Percentiles rank a stretch among this genome's conserved stretches.
Conservation (phyloP, 805 yeast genomes). For the Kuraishia ogatae region DNA sequence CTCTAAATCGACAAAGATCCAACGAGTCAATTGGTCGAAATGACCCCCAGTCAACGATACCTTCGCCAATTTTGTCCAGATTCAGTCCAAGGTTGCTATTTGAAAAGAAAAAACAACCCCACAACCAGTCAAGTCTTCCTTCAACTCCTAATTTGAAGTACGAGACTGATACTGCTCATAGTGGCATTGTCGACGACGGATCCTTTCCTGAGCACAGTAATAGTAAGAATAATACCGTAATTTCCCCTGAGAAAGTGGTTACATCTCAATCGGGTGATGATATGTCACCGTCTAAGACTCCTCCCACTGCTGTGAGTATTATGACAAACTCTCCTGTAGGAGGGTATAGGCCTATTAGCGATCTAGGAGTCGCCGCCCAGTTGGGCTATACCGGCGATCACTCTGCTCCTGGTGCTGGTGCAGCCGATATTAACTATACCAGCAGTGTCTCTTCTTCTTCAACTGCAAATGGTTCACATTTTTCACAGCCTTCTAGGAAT, state of each 20-base stretch:
- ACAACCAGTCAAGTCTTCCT: neutral
- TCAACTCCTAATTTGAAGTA: neutral
- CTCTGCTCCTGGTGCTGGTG: too few relatives aligned
- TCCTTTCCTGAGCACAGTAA: too few relatives aligned
- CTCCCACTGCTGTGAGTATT: too few relatives aligned
- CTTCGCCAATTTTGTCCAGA: neutral
- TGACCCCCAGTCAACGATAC: neutral
- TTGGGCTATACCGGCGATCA: too few relatives aligned
- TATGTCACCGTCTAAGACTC: too few relatives aligned
- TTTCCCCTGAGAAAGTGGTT: too few relatives aligned
- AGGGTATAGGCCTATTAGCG: too few relatives aligned
- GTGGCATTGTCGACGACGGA: too few relatives aligned
- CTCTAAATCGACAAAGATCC: neutral
- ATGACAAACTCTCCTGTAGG: too few relatives aligned
- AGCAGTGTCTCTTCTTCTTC: neutral
- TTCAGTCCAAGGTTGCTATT: neutral
- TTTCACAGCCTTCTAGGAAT: neutral
- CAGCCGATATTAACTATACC: neutral
- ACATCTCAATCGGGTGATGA: too few relatives aligned
- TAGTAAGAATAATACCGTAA: too few relatives aligned
- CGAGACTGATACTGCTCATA: neutral
- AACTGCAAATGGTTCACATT: neutral
- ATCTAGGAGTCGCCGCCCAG: too few relatives aligned
- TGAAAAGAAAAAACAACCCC: neutral
- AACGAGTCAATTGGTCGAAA: neutral